These are phyloP conservation scores for Thelonectria rubi DNA, from an alignment of 2,329 filamentous ascomycete genomes.

Conservation along the genomic window DNA sequence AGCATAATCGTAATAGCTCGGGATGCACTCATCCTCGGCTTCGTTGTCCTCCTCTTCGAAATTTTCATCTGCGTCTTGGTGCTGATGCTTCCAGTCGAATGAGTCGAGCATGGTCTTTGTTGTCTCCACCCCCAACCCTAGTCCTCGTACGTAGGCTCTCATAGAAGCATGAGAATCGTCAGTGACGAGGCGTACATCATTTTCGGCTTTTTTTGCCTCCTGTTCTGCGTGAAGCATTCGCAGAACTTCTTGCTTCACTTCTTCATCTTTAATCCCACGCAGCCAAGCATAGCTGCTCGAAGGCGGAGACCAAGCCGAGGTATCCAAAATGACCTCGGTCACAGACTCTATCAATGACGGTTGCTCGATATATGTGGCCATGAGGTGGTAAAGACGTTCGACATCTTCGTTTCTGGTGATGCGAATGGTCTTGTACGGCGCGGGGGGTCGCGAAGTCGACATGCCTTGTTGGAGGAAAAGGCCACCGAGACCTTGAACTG, in stretches of 20 bases:
- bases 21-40: background rate
- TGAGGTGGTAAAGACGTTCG: constrained; percentile 3
- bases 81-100: constrained; percentile 14
- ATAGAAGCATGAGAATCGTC: background rate
- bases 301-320: background rate
- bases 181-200: background rate
- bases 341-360: constrained; percentile 1
- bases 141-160: background rate
- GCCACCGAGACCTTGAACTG: background rate
- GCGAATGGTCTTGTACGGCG: constrained; percentile 3
- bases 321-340: constrained; percentile 5
- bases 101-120: constrained; percentile 1
- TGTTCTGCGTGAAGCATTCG: background rate
- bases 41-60: background rate
- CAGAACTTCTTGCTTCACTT: background rate
- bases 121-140: constrained; percentile 2
- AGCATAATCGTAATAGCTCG: background rate
- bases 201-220: background rate
- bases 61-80: background rate
- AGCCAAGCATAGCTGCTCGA: background rate
- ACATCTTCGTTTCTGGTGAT: constrained; percentile 1
- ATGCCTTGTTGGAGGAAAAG: background rate
- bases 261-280: background rate
- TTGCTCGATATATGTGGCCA: constrained; percentile 3
- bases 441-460: background rate